phyloP scores from a whole-genome alignment of 768 basidiomycete species.

The Boletus rubroflammeus region DNA sequence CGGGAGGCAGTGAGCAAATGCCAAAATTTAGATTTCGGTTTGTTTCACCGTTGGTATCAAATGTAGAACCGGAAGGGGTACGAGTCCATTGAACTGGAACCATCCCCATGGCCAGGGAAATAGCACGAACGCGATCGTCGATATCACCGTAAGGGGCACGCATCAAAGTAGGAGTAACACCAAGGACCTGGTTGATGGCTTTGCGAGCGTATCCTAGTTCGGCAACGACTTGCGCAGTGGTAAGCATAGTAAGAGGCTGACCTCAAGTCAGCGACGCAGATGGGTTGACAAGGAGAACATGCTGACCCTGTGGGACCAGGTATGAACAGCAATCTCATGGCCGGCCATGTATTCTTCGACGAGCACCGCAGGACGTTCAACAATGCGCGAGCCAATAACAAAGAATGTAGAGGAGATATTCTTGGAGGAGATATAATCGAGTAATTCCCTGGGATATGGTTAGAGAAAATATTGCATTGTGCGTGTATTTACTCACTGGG shows the following conservation, averaged over 20 bases:
- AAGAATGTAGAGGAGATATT: conserved; percentile 84
- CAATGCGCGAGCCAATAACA: conserved; percentile 79
- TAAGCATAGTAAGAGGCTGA: conserved; percentile 63
- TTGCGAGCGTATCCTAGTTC: conserved; percentile 92
- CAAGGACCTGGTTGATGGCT: conserved; percentile 71
- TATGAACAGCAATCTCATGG: conserved; percentile 82
- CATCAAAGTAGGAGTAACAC: conserved; percentile 76
- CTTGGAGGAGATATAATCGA: conserved; percentile 66
- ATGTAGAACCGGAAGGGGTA: conserved; percentile 48
- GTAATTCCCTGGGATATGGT: conserved; percentile 47
- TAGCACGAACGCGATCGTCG: conserved; percentile 91
- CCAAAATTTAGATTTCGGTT: background rate
- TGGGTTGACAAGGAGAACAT: background rate
- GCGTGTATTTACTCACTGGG: conserved; percentile 40
- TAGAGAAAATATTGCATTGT: background rate
- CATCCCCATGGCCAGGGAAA: conserved; percentile 88
- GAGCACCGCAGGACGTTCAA: conserved; percentile 72
- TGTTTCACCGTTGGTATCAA: conserved; percentile 67
- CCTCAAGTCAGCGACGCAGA: conserved; percentile 13
- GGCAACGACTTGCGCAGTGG: conserved; percentile 83
- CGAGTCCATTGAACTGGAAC: conserved; percentile 88
- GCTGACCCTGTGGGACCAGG: conserved; percentile 80
- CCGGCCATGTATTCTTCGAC: conserved; percentile 77
- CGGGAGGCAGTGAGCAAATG: conserved; percentile 10
- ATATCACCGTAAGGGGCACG: conserved; percentile 84